Conservation (phyloP, 1,139 yeast species). For the Suhomyces terraborum region DNA sequence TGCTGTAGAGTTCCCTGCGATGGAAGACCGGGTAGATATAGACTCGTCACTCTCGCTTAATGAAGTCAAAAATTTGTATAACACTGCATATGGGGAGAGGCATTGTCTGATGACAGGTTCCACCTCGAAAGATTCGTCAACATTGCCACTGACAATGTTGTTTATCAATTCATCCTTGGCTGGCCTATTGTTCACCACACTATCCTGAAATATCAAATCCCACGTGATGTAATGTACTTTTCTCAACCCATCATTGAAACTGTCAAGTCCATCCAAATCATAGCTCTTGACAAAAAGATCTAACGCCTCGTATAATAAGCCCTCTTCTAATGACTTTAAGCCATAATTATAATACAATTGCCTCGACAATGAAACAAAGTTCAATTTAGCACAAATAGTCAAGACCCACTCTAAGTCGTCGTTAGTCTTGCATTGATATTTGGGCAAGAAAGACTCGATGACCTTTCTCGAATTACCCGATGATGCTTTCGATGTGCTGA, state of each 20-base stretch:
- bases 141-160: conserved; percentile 49
- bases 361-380: conserved; percentile 55
- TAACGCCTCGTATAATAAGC: conserved; percentile 64
- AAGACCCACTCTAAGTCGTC: conserved; percentile 84
- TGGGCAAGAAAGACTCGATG: conserved; percentile 62
- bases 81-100: conserved; percentile 71
- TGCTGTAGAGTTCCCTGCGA: conserved; percentile 10
- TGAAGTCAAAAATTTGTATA: conserved; percentile 50
- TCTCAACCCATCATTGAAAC: conserved; percentile 34
- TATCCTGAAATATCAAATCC: conserved; percentile 59
- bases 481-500: conserved; percentile 27
- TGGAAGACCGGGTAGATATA: conserved; percentile 1
- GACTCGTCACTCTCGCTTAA: conserved; percentile 25
- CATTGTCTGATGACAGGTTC: conserved; percentile 67
- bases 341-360: conserved; percentile 49
- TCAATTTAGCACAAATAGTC: conserved; percentile 51
- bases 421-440: conserved; percentile 58
- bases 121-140: conserved; percentile 35
- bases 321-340: conserved; percentile 41
- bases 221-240: conserved; percentile 45
- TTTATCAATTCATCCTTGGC: conserved; percentile 58
- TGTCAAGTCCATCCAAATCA: conserved; percentile 36
- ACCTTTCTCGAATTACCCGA: conserved; percentile 40
- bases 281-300: conserved; percentile 68
- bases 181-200: conserved; percentile 55